Evolutionary conservation across 257 asterid species (phyloP).

Genomic region (Ehretia macrophylla): DNA sequence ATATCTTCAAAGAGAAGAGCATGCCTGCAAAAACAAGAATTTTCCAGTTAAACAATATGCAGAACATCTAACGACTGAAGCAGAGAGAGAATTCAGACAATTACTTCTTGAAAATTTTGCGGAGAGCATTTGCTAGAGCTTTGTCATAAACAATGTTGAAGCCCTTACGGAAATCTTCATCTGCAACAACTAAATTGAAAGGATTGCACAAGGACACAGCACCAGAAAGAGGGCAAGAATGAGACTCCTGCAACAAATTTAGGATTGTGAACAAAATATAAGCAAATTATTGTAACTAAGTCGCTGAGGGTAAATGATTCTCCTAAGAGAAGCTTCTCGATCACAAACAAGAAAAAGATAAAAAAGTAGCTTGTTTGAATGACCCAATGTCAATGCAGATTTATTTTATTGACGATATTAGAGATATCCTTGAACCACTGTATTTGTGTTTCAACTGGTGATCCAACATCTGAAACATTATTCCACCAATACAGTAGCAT

Average conservation of each 20-base stretch:
- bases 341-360: too few relatives aligned
- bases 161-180: slow-evolving; percentile 95
- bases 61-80: neutral
- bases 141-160: slow-evolving; percentile 84
- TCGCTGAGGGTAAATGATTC: neutral
- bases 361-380: too few relatives aligned
- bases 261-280: neutral
- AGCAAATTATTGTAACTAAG: neutral
- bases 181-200: slow-evolving; percentile 84
- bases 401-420: too few relatives aligned
- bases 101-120: slow-evolving; percentile 79
- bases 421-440: too few relatives aligned
- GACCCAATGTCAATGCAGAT: too few relatives aligned
- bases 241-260: slow-evolving; percentile 69
- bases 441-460: too few relatives aligned
- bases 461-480: neutral
- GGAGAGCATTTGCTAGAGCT: slow-evolving; percentile 75
- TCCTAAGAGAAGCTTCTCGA: too few relatives aligned
- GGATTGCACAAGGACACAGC: slow-evolving; percentile 96
- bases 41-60: slow-evolving; percentile 10
- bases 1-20: slow-evolving; percentile 84
- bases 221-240: slow-evolving; percentile 83
- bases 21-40: slow-evolving; percentile 50
- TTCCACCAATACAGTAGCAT: neutral
- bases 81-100: slow-evolving; percentile 5